phyloP scores from a whole-genome alignment of 2,329 filamentous ascomycete species.

The Fusarium sp. region DNA sequence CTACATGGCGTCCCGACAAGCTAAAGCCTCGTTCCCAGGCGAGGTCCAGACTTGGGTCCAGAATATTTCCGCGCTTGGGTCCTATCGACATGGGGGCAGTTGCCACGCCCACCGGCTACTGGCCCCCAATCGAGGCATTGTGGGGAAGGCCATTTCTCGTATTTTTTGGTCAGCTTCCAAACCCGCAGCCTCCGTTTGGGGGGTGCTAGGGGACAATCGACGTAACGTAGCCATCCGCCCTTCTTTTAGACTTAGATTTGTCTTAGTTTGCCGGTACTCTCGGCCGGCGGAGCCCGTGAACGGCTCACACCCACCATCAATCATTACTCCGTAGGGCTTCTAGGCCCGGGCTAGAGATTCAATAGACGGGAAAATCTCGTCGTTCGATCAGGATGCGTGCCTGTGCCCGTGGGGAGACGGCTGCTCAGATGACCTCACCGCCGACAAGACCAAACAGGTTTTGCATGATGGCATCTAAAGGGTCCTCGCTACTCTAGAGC shows the following conservation, averaged over 20 bases:
- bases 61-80: slow-evolving; percentile 31
- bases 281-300: slow-evolving; percentile 7
- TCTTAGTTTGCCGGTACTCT: background rate
- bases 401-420: background rate
- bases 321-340: slow-evolving; percentile 2
- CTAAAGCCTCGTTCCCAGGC: background rate
- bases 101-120: slow-evolving; percentile 25
- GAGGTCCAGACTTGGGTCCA: slow-evolving; percentile 32
- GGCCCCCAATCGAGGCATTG: slow-evolving; percentile 28
- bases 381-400: slow-evolving; percentile 18
- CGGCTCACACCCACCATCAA: background rate
- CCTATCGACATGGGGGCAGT: too few species aligned
- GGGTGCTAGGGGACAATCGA: slow-evolving; percentile 7
- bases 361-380: background rate
- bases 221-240: slow-evolving; percentile 35
- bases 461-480: slow-evolving; percentile 22
- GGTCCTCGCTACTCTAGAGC: slow-evolving; percentile 10
- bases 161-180: slow-evolving; percentile 33
- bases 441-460: slow-evolving; percentile 1
- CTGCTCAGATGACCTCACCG: slow-evolving; percentile 41
- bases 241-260: background rate
- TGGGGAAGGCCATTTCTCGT: slow-evolving; percentile 44
- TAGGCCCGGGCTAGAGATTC: slow-evolving; percentile 5
- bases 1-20: slow-evolving; percentile 17
- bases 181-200: slow-evolving; percentile 20